Percentiles rank a stretch among this genome's conserved stretches.
Conservation (phyloP, 2,329 filamentous ascomycete species). For the Fusarium veterinarium region DNA sequence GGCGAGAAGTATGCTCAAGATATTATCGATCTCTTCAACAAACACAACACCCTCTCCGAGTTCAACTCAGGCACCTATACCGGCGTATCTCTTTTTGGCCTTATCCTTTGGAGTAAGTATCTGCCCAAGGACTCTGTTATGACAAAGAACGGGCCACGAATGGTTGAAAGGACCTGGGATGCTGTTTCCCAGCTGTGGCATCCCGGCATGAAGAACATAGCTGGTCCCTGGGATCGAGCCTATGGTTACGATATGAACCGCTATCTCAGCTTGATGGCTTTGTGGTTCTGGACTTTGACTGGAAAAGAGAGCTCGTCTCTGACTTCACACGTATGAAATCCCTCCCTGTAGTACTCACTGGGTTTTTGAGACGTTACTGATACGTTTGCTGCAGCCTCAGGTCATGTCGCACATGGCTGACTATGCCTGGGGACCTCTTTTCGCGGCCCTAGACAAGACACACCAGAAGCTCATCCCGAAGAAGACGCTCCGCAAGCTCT, state of each 20-base stretch:
- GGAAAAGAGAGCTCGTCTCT: constrained; percentile 59
- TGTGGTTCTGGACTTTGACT: constrained; percentile 69
- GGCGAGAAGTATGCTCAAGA: constrained; percentile 67
- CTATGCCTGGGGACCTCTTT: constrained; percentile 67
- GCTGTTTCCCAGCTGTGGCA: constrained; percentile 66
- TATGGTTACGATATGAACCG: constrained; percentile 74
- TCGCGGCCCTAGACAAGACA: constrained; percentile 64
- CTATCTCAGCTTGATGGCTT: constrained; percentile 67
- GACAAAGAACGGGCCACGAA: constrained; percentile 60
- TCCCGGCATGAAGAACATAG: constrained; percentile 68
- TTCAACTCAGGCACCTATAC: constrained; percentile 73
- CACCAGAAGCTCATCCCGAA: constrained; percentile 61
- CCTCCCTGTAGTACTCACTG: rapidly evolving
- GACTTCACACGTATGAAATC: not conserved
- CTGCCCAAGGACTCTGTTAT: constrained; percentile 65
- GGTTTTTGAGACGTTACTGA: not conserved
- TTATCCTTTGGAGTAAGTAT: constrained; percentile 71
- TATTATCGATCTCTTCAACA: constrained; percentile 67
- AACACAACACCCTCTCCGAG: constrained; percentile 68
- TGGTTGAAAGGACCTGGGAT: constrained; percentile 66
- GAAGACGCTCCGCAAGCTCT: constrained; percentile 54
- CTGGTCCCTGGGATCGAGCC: constrained; percentile 72
- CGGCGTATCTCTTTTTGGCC: constrained; percentile 68
- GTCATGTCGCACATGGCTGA: constrained; percentile 70
- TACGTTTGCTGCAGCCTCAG: constrained; percentile 50